These are phyloP conservation scores for Bidens hawaiensis DNA, from an alignment of 140 eudicot species.

Conservation along the genomic window DNA sequence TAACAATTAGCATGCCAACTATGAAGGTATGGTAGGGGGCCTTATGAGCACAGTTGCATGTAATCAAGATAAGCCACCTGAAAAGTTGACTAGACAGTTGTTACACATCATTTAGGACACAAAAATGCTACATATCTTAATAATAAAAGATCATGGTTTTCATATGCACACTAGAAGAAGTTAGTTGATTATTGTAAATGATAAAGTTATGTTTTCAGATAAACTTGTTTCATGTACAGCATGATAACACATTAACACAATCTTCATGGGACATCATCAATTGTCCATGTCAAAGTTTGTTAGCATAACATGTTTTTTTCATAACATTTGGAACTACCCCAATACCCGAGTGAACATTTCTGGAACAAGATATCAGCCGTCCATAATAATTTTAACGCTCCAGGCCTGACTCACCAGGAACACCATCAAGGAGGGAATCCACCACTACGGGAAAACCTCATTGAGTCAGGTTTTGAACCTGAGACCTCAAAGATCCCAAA, in stretches of 20 bases:
- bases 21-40: slow-evolving; percentile 22
- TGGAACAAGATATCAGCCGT: too few species aligned
- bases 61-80: slow-evolving; percentile 21
- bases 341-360: too few species aligned
- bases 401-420: too few species aligned
- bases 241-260: neutral
- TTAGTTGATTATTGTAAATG: neutral
- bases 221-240: neutral
- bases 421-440: too few species aligned
- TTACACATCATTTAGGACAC: slow-evolving; percentile 15
- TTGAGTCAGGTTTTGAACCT: too few species aligned
- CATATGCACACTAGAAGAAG: slow-evolving; percentile 11
- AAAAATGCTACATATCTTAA: slow-evolving; percentile 7
- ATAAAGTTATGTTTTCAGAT: neutral
- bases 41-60: slow-evolving; percentile 16
- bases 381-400: too few species aligned
- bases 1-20: too few species aligned
- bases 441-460: too few species aligned
- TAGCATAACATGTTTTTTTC: slow-evolving; percentile 11
- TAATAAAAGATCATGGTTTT: neutral
- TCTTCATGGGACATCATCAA: neutral
- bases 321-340: too few species aligned
- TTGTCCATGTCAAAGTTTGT: slow-evolving; percentile 11
- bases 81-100: slow-evolving; percentile 24
- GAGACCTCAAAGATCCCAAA: too few species aligned